Conservation (phyloP, 768 basidiomycete genomes). For the Asterophora lycoperdoides region DNA sequence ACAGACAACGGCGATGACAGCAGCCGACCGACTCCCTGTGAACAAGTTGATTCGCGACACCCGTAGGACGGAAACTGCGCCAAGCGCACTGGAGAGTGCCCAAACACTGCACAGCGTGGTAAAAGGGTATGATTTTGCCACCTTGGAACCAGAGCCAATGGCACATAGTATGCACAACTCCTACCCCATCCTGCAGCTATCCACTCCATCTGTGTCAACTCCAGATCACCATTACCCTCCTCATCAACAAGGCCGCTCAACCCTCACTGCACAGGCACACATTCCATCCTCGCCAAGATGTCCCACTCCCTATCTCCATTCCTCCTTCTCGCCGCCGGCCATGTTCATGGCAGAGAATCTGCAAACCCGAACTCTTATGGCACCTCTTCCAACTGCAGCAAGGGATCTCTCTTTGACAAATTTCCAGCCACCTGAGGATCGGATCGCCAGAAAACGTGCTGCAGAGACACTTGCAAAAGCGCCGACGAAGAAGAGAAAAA, state of each 20-base stretch:
- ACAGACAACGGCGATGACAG: constrained; percentile 4
- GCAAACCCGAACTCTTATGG: too few relatives aligned
- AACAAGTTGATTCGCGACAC: not conserved
- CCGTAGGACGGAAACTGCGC: not conserved
- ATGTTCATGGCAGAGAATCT: too few relatives aligned
- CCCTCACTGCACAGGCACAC: too few relatives aligned
- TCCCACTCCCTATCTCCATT: too few relatives aligned
- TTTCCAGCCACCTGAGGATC: not conserved
- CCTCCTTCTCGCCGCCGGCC: too few relatives aligned
- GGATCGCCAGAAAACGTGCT: not conserved
- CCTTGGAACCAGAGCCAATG: not conserved
- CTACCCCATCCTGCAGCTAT: too few relatives aligned
- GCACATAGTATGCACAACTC: not conserved
- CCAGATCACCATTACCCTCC: too few relatives aligned
- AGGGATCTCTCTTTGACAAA: not conserved
- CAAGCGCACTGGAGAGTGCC: not conserved
- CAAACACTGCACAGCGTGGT: not conserved
- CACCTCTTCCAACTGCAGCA: not conserved
- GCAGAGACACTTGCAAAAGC: not conserved
- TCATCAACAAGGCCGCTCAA: too few relatives aligned
- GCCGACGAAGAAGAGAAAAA: not conserved
- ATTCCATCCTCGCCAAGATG: too few relatives aligned
- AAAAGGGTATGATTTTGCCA: too few relatives aligned
- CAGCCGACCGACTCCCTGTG: not conserved
- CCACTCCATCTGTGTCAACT: too few relatives aligned